These are phyloP conservation scores for Microascus cirrosus DNA, from an alignment of 2,329 filamentous ascomycete genomes.

Conservation along the genomic window DNA sequence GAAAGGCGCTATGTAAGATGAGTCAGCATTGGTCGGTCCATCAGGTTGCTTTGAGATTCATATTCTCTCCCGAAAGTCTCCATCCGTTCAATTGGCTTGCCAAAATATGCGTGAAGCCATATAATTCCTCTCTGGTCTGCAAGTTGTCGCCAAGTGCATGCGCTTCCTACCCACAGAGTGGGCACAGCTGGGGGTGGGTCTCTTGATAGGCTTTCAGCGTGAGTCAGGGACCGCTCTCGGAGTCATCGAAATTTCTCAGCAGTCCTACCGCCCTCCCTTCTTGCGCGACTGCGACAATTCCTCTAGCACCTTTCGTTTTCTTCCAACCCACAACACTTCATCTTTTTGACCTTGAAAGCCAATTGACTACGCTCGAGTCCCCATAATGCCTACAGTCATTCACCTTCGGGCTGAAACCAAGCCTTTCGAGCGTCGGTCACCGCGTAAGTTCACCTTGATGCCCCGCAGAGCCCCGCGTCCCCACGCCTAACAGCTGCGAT, in stretches of 20 bases:
- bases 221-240: neutral
- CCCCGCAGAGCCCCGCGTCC: neutral
- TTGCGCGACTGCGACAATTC: neutral
- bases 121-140: neutral
- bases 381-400: constrained; percentile 8
- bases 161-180: neutral
- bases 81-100: neutral
- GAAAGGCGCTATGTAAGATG: too few species aligned
- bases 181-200: neutral
- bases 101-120: neutral
- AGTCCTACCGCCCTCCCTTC: neutral
- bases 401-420: constrained; percentile 8
- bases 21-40: neutral
- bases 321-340: neutral
- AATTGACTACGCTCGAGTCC: neutral
- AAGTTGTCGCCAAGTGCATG: neutral
- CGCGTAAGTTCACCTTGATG: neutral
- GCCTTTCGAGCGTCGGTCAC: constrained; percentile 8
- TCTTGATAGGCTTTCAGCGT: neutral
- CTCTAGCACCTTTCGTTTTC: neutral
- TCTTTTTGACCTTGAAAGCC: neutral
- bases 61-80: neutral
- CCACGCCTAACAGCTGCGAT: neutral
- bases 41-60: neutral
- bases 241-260: neutral